Percentiles rank a stretch among this genome's conserved stretches.
These are phyloP conservation scores for Calocybe cyanea DNA, from an alignment of 768 basidiomycete genomes.

Conservation along the genomic window DNA sequence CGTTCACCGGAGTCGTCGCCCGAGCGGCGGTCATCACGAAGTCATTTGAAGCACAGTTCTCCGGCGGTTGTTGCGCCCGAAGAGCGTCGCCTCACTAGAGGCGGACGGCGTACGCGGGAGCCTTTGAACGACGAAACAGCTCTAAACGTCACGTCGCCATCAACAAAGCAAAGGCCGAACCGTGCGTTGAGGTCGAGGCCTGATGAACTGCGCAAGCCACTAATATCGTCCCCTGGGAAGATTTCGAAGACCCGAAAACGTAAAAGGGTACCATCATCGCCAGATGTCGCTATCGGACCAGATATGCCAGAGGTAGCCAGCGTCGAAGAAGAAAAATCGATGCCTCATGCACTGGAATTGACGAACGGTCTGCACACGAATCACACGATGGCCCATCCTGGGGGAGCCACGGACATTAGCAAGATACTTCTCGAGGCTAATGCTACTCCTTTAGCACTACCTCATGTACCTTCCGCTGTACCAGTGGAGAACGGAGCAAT, in stretches of 20 bases:
- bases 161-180: background rate
- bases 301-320: background rate
- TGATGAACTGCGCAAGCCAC: slow-evolving; percentile 9
- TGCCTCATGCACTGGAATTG: slow-evolving; percentile 5
- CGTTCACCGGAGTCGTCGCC: slow-evolving; percentile 6
- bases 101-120: slow-evolving; percentile 6
- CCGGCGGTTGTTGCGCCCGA: slow-evolving; percentile 1
- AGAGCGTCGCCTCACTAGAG: slow-evolving; percentile 12
- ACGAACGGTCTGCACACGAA: slow-evolving; percentile 12
- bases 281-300: slow-evolving; percentile 24
- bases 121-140: slow-evolving; percentile 9
- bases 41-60: slow-evolving; percentile 10
- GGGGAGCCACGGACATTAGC: background rate
- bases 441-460: background rate
- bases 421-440: slow-evolving; percentile 9
- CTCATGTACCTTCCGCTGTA: background rate
- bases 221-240: slow-evolving; percentile 8
- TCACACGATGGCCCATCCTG: slow-evolving; percentile 5
- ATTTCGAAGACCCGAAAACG: slow-evolving; percentile 34
- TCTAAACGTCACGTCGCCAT: slow-evolving; percentile 3
- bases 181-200: slow-evolving; percentile 11
- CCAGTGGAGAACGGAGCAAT: slow-evolving; percentile 17
- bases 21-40: slow-evolving; percentile 9
- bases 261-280: slow-evolving; percentile 37
- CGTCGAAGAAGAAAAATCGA: slow-evolving; percentile 1